Percentiles rank a stretch among this genome's conserved stretches.
Evolutionary conservation across 2,329 filamentous ascomycete species (phyloP).

Genomic region (Xylariomycetidae sp.): DNA sequence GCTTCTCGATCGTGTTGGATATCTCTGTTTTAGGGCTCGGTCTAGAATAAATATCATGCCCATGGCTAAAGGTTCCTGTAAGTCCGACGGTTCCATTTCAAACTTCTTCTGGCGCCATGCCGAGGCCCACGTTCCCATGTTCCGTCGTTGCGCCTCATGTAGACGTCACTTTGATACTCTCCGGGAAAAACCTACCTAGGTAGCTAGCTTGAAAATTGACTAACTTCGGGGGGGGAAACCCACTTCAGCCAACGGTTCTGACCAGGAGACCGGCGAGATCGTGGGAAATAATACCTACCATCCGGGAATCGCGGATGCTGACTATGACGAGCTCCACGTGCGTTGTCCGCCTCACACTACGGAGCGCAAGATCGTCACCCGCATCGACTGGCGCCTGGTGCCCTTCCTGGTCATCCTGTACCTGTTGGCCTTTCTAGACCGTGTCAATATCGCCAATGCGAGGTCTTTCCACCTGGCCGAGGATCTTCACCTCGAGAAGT

Average conservation of each 20-base stretch:
- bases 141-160: too few relatives aligned
- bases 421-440: slow-evolving; percentile 38
- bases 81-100: too few relatives aligned
- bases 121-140: too few relatives aligned
- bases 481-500: slow-evolving; percentile 56
- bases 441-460: slow-evolving; percentile 79
- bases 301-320: slow-evolving; percentile 19
- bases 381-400: slow-evolving; percentile 67
- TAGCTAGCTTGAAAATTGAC: too few relatives aligned
- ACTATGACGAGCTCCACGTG: slow-evolving; percentile 28
- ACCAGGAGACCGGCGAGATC: slow-evolving; percentile 19
- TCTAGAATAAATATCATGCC: background rate
- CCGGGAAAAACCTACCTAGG: too few relatives aligned
- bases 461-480: slow-evolving; percentile 59
- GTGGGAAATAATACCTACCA: slow-evolving; percentile 23
- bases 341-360: slow-evolving; percentile 51
- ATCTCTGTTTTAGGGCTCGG: background rate
- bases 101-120: too few relatives aligned
- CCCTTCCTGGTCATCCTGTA: slow-evolving; percentile 66
- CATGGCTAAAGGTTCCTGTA: slow-evolving; percentile 2
- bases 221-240: too few relatives aligned
- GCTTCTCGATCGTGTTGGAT: background rate
- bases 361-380: slow-evolving; percentile 61
- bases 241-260: slow-evolving; percentile 12
- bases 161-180: background rate